Evolutionary conservation across 2,329 filamentous ascomycete species (phyloP), one percentile per base, ranked within the genome.

Genomic region (Periconia macrospinosa): DNA sequence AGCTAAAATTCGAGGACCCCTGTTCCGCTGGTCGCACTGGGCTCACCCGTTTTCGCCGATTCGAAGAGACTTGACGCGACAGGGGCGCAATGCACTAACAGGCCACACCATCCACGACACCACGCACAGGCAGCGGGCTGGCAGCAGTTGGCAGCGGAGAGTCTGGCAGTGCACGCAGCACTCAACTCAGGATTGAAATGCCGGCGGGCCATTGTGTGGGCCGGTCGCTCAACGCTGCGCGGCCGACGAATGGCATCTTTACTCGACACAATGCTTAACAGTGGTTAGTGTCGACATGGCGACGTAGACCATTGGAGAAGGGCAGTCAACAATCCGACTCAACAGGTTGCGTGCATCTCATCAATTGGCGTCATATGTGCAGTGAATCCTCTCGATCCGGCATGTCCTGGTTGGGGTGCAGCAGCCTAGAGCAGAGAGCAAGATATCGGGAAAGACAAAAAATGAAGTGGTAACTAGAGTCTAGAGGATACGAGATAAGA

Each of bases 1-100:
- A 54, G 45, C 67, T 62, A 70, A 68, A 70, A 62, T 58, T n/a
- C 60, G 52, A 42, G 41, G 55, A 68, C 59, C 68, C 68, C 67
- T 70, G 68, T 58, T 20, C 48, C 51, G 50, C 45, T 37, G 33
- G 33, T 37, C 11, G 33, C 11, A 3, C 23, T 42, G 27, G 35
- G 37, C 33, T 19, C 41, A 37, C 33, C 33, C 33, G 33, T 37
- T 37, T 37, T 37, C 33, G 33, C 33, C 33, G 33, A 37, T 37
- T 37, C 33, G 33, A 37, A 10, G n/a, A n/a, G n/a, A n/a, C n/a
- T n/a, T n/a, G n/a, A 10, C 33, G 33, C 11, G 33, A n/a, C 33
- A 37, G 33, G 15, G 30, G 13, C 30, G n/a, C n/a, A n/a, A n/a
- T n/a, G n/a, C n/a, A n/a, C n/a, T n/a, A n/a, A n/a, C 30, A 33